phyloP scores from a whole-genome alignment of 148 eudicot species.

The Agrostemma githago region DNA sequence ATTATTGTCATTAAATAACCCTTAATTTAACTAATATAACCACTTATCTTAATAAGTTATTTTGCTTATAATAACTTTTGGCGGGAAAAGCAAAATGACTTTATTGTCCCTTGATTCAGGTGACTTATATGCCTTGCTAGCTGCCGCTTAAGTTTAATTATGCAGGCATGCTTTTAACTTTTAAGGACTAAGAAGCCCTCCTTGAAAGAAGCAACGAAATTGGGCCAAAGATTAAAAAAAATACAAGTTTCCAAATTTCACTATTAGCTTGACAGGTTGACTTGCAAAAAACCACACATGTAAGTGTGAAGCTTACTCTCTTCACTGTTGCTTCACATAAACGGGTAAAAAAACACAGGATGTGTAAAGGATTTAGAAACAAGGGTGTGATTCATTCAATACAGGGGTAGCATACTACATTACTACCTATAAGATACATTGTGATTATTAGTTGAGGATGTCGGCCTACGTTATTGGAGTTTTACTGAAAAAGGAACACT shows the following conservation, averaged over 20 bases:
- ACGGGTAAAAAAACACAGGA: background rate
- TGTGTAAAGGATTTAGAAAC: background rate
- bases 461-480: background rate
- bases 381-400: background rate
- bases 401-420: background rate
- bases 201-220: background rate
- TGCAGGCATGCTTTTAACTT: background rate
- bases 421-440: conserved; percentile 2
- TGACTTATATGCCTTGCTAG: too few relatives aligned
- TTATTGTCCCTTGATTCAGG: too few relatives aligned
- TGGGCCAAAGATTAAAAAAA: background rate
- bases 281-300: background rate
- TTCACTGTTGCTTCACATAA: background rate
- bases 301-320: background rate
- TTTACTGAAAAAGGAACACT: background rate
- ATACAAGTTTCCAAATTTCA: background rate
- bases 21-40: too few relatives aligned
- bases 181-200: background rate
- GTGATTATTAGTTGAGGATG: background rate
- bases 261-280: background rate
- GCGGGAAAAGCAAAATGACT: too few relatives aligned
- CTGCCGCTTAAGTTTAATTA: background rate
- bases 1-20: too few relatives aligned
- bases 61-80: too few relatives aligned
- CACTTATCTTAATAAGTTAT: too few relatives aligned